A percentile compares a stretch with the other conserved stretches of the same genome.
Conservation (phyloP, 2,329 filamentous ascomycete genomes). For the Botrytis fabae region DNA sequence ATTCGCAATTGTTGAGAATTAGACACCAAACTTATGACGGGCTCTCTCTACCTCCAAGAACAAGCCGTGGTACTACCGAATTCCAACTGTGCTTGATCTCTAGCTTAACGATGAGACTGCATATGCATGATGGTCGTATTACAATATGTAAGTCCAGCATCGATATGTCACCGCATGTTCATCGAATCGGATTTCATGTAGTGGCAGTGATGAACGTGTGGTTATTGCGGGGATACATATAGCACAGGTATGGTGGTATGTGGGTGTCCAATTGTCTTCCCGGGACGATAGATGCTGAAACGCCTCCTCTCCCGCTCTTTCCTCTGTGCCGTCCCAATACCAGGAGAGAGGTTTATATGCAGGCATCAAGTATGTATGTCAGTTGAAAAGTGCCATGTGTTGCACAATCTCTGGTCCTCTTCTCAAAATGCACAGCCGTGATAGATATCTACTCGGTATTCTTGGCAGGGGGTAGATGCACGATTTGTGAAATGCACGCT, state of each 20-base stretch:
- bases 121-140: neutral
- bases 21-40: neutral
- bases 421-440: neutral
- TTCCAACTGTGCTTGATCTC: neutral
- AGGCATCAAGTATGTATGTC: neutral
- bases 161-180: neutral
- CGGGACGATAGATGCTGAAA: neutral
- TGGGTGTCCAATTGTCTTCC: neutral
- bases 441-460: neutral
- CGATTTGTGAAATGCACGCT: too few relatives aligned
- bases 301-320: neutral
- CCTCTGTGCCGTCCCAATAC: neutral
- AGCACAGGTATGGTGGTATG: too few relatives aligned
- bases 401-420: constrained; percentile 3
- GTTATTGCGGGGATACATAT: neutral
- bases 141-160: neutral
- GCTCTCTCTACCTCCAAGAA: neutral
- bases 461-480: constrained; percentile 20
- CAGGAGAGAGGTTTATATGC: neutral
- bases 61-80: neutral
- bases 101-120: neutral
- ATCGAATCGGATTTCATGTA: neutral
- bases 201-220: neutral
- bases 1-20: neutral
- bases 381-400: neutral